Evolutionary conservation across 805 yeast species (phyloP), one percentile per base, ranked within the genome.

Genomic region (Candida verbasci): DNA sequence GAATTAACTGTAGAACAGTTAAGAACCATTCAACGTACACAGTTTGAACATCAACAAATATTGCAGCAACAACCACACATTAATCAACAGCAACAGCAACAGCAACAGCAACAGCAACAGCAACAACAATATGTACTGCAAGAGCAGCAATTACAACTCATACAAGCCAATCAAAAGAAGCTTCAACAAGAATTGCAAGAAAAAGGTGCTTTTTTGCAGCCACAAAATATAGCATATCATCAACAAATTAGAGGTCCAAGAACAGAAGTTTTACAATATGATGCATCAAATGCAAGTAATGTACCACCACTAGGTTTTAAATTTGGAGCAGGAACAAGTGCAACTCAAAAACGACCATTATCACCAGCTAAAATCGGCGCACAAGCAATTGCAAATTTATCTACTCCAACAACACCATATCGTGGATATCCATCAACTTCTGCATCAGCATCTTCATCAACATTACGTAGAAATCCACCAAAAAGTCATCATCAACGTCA

Each of bases 301-400:
- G 54, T 55, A 7, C 56, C 67, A 4, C 70, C 70, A 2, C 40
- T 55, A 17, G 59, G 56, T 35, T 65, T 49, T 44, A 46, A 60
- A 26, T 67, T 62, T 47, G 68, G 70, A n/a, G 6, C 37, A n/a
- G 53, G 60, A 25, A 47, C 55, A n/a, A 33, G 50, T 2, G 17
- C 24, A 30, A 15, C 34, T 39, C 9, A 39, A 9, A 15, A 32
- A 20, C 31, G 42, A 23, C 48, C 48, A 29, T 55, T 71, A 21
- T 78, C 86, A 1, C 88, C 88, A 0, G 83, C 86, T 1, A 78
- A 77, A 46, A 69, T 80, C 9, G 89, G 89, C 1, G 87, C 87
- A 1, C 74, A 71, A 16, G 86, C 87, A 1, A 84, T 82, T 1
- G 82, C 86, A 15, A 58, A 52, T 44, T 43, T 65, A 26, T 56